Base-by-base conservation (phyloP, 2,329 filamentous ascomycete species). In the Sclerotinia borealis region DNA sequence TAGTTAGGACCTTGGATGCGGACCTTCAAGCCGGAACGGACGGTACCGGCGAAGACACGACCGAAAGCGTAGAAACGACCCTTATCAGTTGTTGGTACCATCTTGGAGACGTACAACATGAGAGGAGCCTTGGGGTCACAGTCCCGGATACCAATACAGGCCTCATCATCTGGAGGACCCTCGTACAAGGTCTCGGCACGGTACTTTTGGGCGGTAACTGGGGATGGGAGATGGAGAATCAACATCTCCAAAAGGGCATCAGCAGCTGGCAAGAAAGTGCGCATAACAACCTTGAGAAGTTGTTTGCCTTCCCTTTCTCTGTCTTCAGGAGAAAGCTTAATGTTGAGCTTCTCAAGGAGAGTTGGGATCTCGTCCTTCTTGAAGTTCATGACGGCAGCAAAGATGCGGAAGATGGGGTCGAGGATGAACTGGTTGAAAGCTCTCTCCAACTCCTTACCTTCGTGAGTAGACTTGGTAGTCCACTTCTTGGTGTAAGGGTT, bases 101-200 rank as follows among this genome's bases (percentile, higher is more conserved):
- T 99, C 92, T 99, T 99, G 80, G 95, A 99, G 80, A 99, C 93
- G 90, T 99, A 99, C 73, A 98, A 86, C 95, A 99, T 99, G 81
- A 99, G 95, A 76, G 93, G 91, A 79, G 86, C 95, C 85, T 96
- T 96, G 81, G 93, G 85, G 80, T 99, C 92, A 80, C 95, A 98
- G 86, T 98, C 92, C 75, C 93, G 93, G 86, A 99, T 97, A 86
- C 88, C 92, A 78, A 96, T 90, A 83, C 90, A 93, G 74, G 88
- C 88, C 80, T 92, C 89, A 75, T 99, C 95, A 78, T 99, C 95
- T 65, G 83, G 76, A 74, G 95, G 95, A 86, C 95, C 95, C 86
- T 99, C 95, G 84, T 99, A 99, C 71, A 99, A 87, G 78, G 93
- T 96, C 87, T 98, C 95, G 76, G 86, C 89, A 89, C 95, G 95